Conservation (phyloP, 441 rosid genomes). For the Erodium chrysanthum region DNA sequence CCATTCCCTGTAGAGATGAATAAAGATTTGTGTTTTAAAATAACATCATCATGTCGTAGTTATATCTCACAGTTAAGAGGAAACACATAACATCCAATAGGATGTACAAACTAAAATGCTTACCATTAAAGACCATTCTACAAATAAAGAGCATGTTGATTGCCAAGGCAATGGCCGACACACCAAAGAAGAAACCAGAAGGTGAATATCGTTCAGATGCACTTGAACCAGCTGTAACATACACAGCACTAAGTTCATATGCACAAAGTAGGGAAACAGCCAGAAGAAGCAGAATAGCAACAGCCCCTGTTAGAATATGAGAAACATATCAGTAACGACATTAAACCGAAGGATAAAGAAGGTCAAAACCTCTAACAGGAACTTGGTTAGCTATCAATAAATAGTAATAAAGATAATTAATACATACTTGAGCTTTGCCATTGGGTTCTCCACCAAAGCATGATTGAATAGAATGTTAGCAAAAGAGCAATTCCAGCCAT, state of each 20-base stretch:
- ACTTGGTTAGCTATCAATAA: background rate
- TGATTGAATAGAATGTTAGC: constrained; percentile 92
- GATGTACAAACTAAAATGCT: constrained; percentile 18
- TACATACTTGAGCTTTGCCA: constrained; percentile 98
- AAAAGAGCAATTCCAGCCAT: constrained; percentile 98
- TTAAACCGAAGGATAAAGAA: constrained; percentile 2
- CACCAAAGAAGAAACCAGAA: constrained; percentile 97
- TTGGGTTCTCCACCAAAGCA: constrained; percentile 99
- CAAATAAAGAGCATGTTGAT: constrained; percentile 98
- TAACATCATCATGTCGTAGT: constrained; percentile 14
- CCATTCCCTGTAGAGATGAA: constrained; percentile 66
- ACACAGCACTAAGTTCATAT: constrained; percentile 95
- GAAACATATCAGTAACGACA: background rate
- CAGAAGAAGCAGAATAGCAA: constrained; percentile 93
- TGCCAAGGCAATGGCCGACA: constrained; percentile 94
- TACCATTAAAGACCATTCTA: constrained; percentile 97
- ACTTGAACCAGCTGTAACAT: constrained; percentile 80
- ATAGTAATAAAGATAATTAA: constrained; percentile 6
- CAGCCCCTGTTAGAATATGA: constrained; percentile 55
- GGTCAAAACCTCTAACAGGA: constrained; percentile 3
- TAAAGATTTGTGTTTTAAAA: constrained; percentile 11
- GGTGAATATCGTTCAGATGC: constrained; percentile 94
- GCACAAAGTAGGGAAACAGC: constrained; percentile 94
- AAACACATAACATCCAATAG: constrained; percentile 13
- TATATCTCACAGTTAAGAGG: constrained; percentile 13